Evolutionary conservation across 805 yeast species (phyloP).

Genomic region (Suhomyces vadensis): DNA sequence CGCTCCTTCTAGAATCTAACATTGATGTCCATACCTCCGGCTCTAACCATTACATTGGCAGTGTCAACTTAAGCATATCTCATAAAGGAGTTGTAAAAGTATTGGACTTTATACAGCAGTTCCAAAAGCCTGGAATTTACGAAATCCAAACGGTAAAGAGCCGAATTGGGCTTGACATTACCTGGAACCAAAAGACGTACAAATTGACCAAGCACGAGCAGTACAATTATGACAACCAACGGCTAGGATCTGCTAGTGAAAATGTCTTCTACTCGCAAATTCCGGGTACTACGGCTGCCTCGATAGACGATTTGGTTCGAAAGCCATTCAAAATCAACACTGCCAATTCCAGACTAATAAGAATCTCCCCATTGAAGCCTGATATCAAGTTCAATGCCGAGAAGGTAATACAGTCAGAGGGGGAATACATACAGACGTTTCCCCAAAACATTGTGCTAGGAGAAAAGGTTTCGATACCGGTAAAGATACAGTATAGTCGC

Average conservation of each 20-base stretch:
- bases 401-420: too few relatives aligned
- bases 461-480: slow-evolving; percentile 27
- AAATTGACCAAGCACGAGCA: slow-evolving; percentile 1
- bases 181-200: not conserved
- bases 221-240: not conserved
- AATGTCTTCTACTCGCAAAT: not conserved
- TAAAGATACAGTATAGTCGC: slow-evolving; percentile 20
- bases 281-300: not conserved
- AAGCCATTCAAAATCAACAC: slow-evolving; percentile 1
- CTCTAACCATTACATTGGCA: not conserved
- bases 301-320: not conserved
- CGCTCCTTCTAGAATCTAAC: too few relatives aligned
- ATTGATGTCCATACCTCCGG: not conserved
- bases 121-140: slow-evolving; percentile 24
- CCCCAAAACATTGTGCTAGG: slow-evolving; percentile 28
- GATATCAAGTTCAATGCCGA: slow-evolving; percentile 14
- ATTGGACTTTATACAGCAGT: slow-evolving; percentile 23
- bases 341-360: slow-evolving; percentile 1
- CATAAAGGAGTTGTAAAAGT: slow-evolving; percentile 11
- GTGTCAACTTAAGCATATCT: not conserved
- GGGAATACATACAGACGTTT: too few relatives aligned
- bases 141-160: slow-evolving; percentile 19
- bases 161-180: slow-evolving; percentile 13
- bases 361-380: slow-evolving; percentile 23
- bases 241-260: slow-evolving; percentile 1